A percentile compares a stretch with the other conserved stretches of the same genome.
These are phyloP conservation scores for Cyberlindnera subsufficiens DNA, from an alignment of 805 yeast genomes.

Conservation along the genomic window DNA sequence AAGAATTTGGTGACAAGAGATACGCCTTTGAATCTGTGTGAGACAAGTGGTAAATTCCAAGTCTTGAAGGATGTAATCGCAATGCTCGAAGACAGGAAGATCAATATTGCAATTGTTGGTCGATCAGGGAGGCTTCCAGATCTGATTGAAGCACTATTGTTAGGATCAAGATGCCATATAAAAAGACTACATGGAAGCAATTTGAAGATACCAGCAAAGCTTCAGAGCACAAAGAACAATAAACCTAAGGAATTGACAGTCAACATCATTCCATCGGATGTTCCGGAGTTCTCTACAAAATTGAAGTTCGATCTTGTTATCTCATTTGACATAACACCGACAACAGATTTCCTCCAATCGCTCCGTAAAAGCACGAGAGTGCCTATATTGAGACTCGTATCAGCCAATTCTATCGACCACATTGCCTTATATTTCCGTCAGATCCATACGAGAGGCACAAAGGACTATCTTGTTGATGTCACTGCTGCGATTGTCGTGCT, in stretches of 20 bases:
- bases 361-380: constrained; percentile 29
- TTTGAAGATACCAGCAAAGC: constrained; percentile 43
- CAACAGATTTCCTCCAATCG: constrained; percentile 29
- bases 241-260: constrained; percentile 19
- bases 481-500: constrained; percentile 80
- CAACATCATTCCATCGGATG: constrained; percentile 18
- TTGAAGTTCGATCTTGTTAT: constrained; percentile 50
- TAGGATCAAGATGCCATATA: constrained; percentile 54
- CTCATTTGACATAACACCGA: constrained; percentile 58
- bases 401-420: constrained; percentile 82
- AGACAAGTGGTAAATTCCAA: constrained; percentile 79
- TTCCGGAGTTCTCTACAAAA: constrained; percentile 3
- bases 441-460: constrained; percentile 23
- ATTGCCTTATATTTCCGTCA: constrained; percentile 48
- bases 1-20: constrained; percentile 68
- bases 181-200: constrained; percentile 59
- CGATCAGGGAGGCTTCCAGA: constrained; percentile 67
- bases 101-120: constrained; percentile 65
- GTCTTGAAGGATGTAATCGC: constrained; percentile 60
- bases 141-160: constrained; percentile 61
- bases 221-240: constrained; percentile 5
- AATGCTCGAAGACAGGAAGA: constrained; percentile 38
- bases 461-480: constrained; percentile 53
- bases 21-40: constrained; percentile 61
- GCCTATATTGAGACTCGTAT: constrained; percentile 63